Conservation (phyloP, 495 filamentous ascomycete genomes). For the Parmelia sp. region DNA sequence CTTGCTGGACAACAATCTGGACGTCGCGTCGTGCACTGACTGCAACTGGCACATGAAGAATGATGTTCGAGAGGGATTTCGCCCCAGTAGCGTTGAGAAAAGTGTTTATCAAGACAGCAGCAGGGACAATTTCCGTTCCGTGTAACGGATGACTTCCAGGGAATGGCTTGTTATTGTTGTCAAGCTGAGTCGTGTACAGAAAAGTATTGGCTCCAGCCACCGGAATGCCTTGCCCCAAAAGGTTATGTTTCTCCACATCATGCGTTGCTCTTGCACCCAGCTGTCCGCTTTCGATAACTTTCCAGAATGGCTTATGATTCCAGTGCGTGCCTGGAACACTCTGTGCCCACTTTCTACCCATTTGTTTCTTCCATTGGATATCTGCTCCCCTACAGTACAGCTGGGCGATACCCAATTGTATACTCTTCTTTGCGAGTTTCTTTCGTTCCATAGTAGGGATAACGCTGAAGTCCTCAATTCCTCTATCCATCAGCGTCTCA, state of each 20-base stretch:
- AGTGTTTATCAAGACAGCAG: conserved; percentile 37
- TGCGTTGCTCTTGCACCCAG: too few relatives aligned
- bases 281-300: conserved; percentile 33
- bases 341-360: conserved; percentile 31
- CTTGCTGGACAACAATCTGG: conserved; percentile 19
- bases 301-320: conserved; percentile 50
- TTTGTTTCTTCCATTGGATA: background rate
- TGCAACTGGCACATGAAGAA: conserved; percentile 32
- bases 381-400: background rate
- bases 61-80: conserved; percentile 22
- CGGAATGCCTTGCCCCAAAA: conserved; percentile 26
- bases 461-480: conserved; percentile 30
- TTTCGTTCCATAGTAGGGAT: conserved; percentile 35
- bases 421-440: conserved; percentile 29
- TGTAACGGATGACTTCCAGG: conserved; percentile 32
- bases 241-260: too few relatives aligned
- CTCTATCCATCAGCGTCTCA: conserved; percentile 31
- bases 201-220: conserved; percentile 10
- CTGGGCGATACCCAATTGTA: too few relatives aligned
- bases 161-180: conserved; percentile 26
- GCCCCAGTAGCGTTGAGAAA: conserved; percentile 30
- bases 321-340: conserved; percentile 45
- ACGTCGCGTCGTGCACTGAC: conserved; percentile 32
- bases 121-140: conserved; percentile 40
- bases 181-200: background rate